These are phyloP conservation scores for Grifola frondosa DNA, from an alignment of 1,284 basidiomycete species.

Conservation along the genomic window DNA sequence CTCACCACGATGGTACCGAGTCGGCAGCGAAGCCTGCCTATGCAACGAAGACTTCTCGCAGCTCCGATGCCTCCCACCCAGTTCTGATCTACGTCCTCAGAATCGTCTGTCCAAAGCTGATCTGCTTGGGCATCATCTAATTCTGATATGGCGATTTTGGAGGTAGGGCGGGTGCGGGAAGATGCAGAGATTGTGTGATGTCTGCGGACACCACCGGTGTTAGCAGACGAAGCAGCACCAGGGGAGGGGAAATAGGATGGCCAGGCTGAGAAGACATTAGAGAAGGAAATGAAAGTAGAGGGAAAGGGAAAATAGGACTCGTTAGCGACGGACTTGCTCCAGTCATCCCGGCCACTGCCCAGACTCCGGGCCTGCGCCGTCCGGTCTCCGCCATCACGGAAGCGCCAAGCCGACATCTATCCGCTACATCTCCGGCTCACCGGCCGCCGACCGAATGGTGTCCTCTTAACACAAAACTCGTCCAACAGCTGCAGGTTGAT, in stretches of 20 bases:
- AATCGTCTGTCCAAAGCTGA: slow-evolving; percentile 68
- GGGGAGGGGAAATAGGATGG: slow-evolving; percentile 37
- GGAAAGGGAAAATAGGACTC: slow-evolving; percentile 15
- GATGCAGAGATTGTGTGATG: slow-evolving; percentile 82
- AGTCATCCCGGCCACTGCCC: neutral
- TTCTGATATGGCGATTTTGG: slow-evolving; percentile 67
- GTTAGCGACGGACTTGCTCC: slow-evolving; percentile 15
- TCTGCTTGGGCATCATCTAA: slow-evolving; percentile 55
- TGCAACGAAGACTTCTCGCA: slow-evolving; percentile 73
- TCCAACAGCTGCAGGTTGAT: slow-evolving; percentile 4
- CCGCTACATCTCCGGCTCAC: neutral
- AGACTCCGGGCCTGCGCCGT: slow-evolving; percentile 1
- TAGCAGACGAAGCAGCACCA: slow-evolving; percentile 23
- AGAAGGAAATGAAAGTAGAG: slow-evolving; percentile 11
- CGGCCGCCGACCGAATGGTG: neutral
- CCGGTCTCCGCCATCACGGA: slow-evolving; percentile 4
- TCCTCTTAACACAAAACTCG: neutral
- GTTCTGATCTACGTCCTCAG: slow-evolving; percentile 73
- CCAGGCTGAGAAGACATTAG: slow-evolving; percentile 35
- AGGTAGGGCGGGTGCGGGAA: slow-evolving; percentile 59
- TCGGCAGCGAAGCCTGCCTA: slow-evolving; percentile 77
- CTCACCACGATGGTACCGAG: slow-evolving; percentile 75
- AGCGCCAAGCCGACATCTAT: slow-evolving; percentile 2
- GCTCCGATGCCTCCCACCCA: slow-evolving; percentile 78
- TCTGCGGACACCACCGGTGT: slow-evolving; percentile 54